Evolutionary conservation across 331 rosid species (phyloP).

Genomic region (Pyracantha coccinea): DNA sequence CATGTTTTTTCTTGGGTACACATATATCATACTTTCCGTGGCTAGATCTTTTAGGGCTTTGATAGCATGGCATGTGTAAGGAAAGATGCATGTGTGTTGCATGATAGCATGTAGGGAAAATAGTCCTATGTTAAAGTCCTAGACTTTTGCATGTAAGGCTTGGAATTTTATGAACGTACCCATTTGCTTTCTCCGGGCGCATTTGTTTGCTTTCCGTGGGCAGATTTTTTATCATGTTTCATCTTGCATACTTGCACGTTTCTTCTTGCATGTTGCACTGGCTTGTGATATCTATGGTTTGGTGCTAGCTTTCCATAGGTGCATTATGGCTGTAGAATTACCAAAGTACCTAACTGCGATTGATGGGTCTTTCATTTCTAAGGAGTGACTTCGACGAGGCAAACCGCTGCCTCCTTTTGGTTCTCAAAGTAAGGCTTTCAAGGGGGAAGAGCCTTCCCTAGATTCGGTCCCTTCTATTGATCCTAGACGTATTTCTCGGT

Average conservation of each 20-base stretch:
- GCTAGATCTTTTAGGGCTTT: too few relatives aligned
- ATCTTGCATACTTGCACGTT: not conserved
- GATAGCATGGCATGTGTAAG: not conserved
- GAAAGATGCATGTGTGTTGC: not conserved
- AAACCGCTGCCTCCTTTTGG: rapidly evolving
- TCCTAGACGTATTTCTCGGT: not conserved
- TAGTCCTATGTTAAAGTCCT: too few relatives aligned
- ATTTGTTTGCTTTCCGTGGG: not conserved
- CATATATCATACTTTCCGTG: too few relatives aligned
- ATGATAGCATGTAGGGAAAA: not conserved
- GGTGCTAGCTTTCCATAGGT: not conserved
- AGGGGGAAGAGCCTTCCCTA: too few relatives aligned
- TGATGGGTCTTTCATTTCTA: not conserved
- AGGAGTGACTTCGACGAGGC: not conserved
- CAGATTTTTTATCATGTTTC: too few relatives aligned
- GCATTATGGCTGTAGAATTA: not conserved
- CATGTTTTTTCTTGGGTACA: too few relatives aligned
- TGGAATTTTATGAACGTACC: not conserved
- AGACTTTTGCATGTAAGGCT: too few relatives aligned
- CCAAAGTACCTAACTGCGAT: not conserved
- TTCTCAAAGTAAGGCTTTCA: not conserved
- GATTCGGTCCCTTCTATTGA: rapidly evolving
- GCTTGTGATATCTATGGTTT: too few relatives aligned
- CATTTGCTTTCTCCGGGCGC: too few relatives aligned
- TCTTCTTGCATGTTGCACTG: not conserved